These are phyloP conservation scores for Ormosia semicastrata DNA, from an alignment of 306 rosid genomes.

Conservation along the genomic window DNA sequence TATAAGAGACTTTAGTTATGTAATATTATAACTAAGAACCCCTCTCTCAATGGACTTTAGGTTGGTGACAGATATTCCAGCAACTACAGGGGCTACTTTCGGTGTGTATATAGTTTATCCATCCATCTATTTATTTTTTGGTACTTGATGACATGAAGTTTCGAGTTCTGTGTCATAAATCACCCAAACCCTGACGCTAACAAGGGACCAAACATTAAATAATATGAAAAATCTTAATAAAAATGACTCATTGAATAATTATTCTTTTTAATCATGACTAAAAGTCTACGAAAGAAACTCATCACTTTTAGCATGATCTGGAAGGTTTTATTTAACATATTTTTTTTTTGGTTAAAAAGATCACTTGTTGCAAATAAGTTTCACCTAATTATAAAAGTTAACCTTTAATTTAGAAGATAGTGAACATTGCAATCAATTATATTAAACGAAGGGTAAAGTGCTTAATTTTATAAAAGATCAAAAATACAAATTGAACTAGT, in stretches of 20 bases:
- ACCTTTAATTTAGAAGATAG: background rate
- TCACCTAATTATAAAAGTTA: background rate
- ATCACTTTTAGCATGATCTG: too few species aligned
- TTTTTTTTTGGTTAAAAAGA: too few species aligned
- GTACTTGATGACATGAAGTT: too few species aligned
- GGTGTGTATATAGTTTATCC: constrained; percentile 19
- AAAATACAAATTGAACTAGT: background rate
- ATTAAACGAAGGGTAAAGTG: background rate
- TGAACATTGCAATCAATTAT: background rate
- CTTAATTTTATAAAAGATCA: background rate
- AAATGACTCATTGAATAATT: too few species aligned
- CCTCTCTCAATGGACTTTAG: constrained; percentile 18
- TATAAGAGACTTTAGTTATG: background rate
- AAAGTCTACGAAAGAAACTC: too few species aligned
- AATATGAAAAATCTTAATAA: too few species aligned
- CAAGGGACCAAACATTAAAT: too few species aligned
- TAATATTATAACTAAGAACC: background rate
- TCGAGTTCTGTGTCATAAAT: too few species aligned
- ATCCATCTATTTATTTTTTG: background rate
- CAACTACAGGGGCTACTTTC: constrained; percentile 33
- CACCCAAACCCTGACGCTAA: too few species aligned
- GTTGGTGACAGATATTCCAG: constrained; percentile 51
- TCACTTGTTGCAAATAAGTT: too few species aligned
- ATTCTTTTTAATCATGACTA: too few species aligned
- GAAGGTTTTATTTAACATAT: too few species aligned